phyloP scores from a whole-genome alignment of 2,329 filamentous ascomycete genomes.

The Colletotrichum tofieldiae region DNA sequence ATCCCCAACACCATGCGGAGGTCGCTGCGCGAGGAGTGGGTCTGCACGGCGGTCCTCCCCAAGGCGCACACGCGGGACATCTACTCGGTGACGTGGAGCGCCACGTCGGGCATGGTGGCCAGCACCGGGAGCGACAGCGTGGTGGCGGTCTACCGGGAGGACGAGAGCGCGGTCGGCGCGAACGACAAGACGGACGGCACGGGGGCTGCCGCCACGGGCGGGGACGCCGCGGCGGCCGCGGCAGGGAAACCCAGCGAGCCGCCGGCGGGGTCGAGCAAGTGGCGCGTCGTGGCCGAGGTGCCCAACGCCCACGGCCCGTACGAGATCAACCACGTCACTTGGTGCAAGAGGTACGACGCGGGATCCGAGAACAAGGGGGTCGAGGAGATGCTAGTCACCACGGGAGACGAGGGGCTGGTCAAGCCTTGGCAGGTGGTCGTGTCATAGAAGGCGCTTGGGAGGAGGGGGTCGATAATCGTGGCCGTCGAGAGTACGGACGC shows the following conservation, averaged over 20 bases:
- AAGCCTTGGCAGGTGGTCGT: slow-evolving; percentile 80
- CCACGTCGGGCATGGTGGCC: slow-evolving; percentile 82
- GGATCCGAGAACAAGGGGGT: slow-evolving; percentile 67
- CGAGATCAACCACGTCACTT: slow-evolving; percentile 93
- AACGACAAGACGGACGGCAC: neutral
- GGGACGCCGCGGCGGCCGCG: slow-evolving; percentile 43
- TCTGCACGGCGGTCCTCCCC: slow-evolving; percentile 83
- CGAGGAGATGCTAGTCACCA: slow-evolving; percentile 91
- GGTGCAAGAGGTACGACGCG: slow-evolving; percentile 85
- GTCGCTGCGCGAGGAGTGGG: slow-evolving; percentile 86
- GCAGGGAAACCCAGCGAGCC: slow-evolving; percentile 31
- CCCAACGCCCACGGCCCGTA: slow-evolving; percentile 90
- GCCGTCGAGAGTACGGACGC: neutral
- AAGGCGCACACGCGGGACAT: slow-evolving; percentile 83
- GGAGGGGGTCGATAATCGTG: neutral
- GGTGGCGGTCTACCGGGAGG: slow-evolving; percentile 84
- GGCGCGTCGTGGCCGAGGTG: slow-evolving; percentile 80
- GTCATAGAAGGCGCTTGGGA: slow-evolving; percentile 21
- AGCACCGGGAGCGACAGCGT: slow-evolving; percentile 91
- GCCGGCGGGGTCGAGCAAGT: slow-evolving; percentile 59
- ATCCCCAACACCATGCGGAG: slow-evolving; percentile 94
- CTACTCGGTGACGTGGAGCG: slow-evolving; percentile 90
- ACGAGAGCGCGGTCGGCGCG: slow-evolving; percentile 35
- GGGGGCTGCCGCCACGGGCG: slow-evolving; percentile 42
- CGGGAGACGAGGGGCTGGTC: slow-evolving; percentile 92